Percentiles rank a stretch among this genome's conserved stretches.
phyloP scores from a whole-genome alignment of 2,329 filamentous ascomycete genomes.

The Aureobasidium sp. region DNA sequence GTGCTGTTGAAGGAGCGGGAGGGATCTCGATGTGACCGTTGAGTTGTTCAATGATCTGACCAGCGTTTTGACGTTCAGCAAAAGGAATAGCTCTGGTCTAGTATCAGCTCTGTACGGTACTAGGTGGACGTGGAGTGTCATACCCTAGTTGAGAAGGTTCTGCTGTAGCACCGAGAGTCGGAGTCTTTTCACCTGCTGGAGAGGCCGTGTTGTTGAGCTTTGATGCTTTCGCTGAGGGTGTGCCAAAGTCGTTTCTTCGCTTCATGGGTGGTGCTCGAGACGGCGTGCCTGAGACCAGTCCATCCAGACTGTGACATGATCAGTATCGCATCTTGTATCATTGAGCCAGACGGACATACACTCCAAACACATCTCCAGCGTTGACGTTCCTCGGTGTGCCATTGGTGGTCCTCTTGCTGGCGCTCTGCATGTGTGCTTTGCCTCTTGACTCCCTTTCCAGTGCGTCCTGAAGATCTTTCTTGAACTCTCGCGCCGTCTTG shows the following conservation, averaged over 20 bases:
- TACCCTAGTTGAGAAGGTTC: conserved; percentile 19
- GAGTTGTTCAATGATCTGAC: conserved; percentile 84
- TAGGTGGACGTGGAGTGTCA: not conserved
- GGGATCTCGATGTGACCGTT: conserved; percentile 75
- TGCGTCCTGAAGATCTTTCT: conserved; percentile 86
- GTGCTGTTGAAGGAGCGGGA: conserved; percentile 69
- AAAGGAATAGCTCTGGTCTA: conserved; percentile 64
- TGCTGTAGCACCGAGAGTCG: not conserved
- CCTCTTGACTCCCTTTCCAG: conserved; percentile 80
- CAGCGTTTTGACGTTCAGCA: conserved; percentile 78
- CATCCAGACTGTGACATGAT: conserved; percentile 46
- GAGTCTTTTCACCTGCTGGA: conserved; percentile 48
- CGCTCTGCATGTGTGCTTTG: conserved; percentile 62
- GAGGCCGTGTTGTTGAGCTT: conserved; percentile 55
- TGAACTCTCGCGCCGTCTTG: conserved; percentile 78
- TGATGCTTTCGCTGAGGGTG: conserved; percentile 51
- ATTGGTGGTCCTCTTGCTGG: conserved; percentile 65
- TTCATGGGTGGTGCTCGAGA: conserved; percentile 52
- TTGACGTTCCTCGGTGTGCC: conserved; percentile 60
- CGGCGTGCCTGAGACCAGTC: conserved; percentile 51
- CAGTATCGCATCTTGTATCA: not conserved
- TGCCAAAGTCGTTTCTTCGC: conserved; percentile 58
- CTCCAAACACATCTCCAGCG: conserved; percentile 79
- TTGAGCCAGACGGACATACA: conserved; percentile 57
- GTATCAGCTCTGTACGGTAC: conserved; percentile 28